Conservation (phyloP, 2,329 filamentous ascomycete species). For the Alternaria dauci region DNA sequence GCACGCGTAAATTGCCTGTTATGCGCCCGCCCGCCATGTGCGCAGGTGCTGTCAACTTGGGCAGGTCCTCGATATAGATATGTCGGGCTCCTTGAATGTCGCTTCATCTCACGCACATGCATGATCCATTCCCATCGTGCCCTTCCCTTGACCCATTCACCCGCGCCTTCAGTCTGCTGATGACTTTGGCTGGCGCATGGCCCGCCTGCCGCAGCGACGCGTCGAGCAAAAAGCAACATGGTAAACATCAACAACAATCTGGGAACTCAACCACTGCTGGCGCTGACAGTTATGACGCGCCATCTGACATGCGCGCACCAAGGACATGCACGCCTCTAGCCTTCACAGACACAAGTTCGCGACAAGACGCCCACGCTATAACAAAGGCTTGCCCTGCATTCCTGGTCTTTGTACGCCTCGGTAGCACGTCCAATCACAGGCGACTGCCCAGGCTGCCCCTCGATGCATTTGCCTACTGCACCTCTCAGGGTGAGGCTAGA, state of each 20-base stretch:
- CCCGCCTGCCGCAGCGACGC: background rate
- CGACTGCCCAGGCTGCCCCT: background rate
- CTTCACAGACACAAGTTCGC: background rate
- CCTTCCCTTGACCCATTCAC: background rate
- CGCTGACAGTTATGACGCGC: background rate
- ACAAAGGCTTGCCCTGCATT: conserved; percentile 31
- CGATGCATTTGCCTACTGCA: background rate
- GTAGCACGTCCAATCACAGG: conserved; percentile 19
- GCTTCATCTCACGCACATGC: conserved; percentile 1
- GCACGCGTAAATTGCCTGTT: conserved; percentile 41
- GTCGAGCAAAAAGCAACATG: conserved; percentile 7
- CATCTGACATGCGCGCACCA: conserved; percentile 1
- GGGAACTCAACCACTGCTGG: background rate
- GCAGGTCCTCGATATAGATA: background rate
- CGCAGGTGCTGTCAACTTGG: background rate
- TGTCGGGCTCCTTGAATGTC: conserved; percentile 11
- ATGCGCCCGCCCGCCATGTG: conserved; percentile 26
- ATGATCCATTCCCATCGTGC: background rate
- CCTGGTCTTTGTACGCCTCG: conserved; percentile 17
- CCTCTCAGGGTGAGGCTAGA: conserved; percentile 1
- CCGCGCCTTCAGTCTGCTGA: background rate
- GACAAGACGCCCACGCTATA: conserved; percentile 16
- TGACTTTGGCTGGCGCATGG: background rate
- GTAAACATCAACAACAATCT: conserved; percentile 1
- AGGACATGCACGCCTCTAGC: background rate